Evolutionary conservation across 192 early-diverging fungal species (phyloP).

Genomic region (Neocallimastix lanati): DNA sequence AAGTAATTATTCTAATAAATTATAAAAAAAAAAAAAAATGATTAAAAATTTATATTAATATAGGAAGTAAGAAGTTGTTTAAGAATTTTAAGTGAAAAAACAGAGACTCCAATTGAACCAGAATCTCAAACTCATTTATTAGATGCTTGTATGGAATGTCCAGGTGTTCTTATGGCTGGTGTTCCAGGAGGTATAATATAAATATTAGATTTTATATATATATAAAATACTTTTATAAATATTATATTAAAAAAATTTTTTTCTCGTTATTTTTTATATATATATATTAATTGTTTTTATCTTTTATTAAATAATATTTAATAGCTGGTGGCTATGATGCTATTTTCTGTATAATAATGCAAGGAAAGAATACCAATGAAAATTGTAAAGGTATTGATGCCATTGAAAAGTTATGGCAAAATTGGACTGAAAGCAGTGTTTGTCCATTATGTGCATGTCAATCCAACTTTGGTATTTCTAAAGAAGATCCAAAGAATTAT

Average conservation of each 20-base stretch:
- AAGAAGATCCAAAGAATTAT: neutral
- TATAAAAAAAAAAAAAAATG: no score
- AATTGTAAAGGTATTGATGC: constrained; percentile 39
- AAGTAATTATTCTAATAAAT: no score
- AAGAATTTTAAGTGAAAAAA: constrained; percentile 46
- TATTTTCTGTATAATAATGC: constrained; percentile 70
- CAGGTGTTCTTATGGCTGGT: constrained; percentile 78
- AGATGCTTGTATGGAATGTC: constrained; percentile 55
- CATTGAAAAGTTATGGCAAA: constrained; percentile 14
- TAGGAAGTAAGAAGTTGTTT: neutral
- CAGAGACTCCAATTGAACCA: constrained; percentile 81
- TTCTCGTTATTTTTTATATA: no score
- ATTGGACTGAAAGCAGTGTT: constrained; percentile 61
- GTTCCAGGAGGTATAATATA: constrained; percentile 92
- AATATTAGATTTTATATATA: no score
- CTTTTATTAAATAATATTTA: no score
- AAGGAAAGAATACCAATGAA: constrained; percentile 17
- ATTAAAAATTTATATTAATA: no score
- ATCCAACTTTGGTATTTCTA: neutral
- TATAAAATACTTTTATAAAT: no score
- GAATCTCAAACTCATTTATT: constrained; percentile 66
- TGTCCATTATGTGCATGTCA: constrained; percentile 32
- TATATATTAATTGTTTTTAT: no score
- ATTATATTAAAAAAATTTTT: no score
- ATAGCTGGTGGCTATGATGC: constrained; percentile 92